These are phyloP conservation scores for Lasiodiplodia sp. DNA, from an alignment of 2,329 filamentous ascomycete species.

Conservation along the genomic window DNA sequence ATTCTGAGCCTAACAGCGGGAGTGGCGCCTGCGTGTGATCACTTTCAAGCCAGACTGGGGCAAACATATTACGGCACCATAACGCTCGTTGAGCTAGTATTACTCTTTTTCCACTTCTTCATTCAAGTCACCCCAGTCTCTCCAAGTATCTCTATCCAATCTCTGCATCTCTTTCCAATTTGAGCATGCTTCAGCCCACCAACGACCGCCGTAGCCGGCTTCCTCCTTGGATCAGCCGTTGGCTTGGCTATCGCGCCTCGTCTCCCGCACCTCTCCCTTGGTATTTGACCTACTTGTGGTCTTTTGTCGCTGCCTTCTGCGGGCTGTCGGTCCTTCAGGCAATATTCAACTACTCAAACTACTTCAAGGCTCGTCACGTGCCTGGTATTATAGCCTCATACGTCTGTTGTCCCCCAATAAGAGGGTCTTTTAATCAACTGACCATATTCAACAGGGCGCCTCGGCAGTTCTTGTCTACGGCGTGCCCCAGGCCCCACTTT, in stretches of 20 bases:
- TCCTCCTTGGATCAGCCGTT: slow-evolving; percentile 71
- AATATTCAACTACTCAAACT: slow-evolving; percentile 49
- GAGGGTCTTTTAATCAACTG: slow-evolving; percentile 30
- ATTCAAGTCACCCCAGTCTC: not conserved
- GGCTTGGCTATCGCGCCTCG: slow-evolving; percentile 59
- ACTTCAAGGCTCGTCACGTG: slow-evolving; percentile 48
- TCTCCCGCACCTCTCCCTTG: slow-evolving; percentile 32
- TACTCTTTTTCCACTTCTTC: not conserved
- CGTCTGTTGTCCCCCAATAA: slow-evolving; percentile 37
- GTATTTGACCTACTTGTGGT: slow-evolving; percentile 49
- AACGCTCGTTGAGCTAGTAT: no score
- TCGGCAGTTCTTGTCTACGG: slow-evolving; percentile 56
- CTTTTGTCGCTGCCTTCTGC: slow-evolving; percentile 52
- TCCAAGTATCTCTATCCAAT: no score
- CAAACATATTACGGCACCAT: no score
- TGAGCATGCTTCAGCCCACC: not conserved
- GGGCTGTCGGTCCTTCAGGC: slow-evolving; percentile 51
- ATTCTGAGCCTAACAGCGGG: no score
- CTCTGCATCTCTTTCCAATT: not conserved
- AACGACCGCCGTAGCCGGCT: slow-evolving; percentile 52
- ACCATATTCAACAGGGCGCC: slow-evolving; percentile 44
- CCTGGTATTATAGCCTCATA: slow-evolving; percentile 52
- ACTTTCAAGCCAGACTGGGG: no score
- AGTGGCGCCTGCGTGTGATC: no score
- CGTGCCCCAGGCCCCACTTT: slow-evolving; percentile 53